These are phyloP conservation scores for Silene vulgaris DNA, from an alignment of 179 eudicot species.

Conservation along the genomic window DNA sequence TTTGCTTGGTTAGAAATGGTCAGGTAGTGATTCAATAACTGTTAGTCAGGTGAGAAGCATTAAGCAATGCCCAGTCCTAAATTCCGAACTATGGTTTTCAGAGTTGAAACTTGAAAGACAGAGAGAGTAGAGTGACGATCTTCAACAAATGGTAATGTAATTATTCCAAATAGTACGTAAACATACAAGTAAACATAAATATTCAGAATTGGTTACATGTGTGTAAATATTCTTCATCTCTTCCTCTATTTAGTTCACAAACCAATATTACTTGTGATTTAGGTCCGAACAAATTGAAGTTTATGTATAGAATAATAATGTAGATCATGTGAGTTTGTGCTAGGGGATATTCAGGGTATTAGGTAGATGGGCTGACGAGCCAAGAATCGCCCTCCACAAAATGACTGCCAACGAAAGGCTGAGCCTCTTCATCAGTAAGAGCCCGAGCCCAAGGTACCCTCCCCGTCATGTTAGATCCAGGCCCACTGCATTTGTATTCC, in stretches of 20 bases:
- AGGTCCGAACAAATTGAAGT: background rate
- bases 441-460: constrained; percentile 64
- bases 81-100: background rate
- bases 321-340: background rate
- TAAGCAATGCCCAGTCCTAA: background rate
- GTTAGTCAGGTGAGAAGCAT: too few species aligned
- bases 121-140: background rate
- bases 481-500: constrained; percentile 69
- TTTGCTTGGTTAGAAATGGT: too few species aligned
- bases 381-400: constrained; percentile 52
- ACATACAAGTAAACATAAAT: background rate
- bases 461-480: constrained; percentile 52
- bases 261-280: too few species aligned
- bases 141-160: too few species aligned
- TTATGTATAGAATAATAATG: background rate
- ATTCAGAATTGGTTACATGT: background rate
- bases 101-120: constrained; percentile 1
- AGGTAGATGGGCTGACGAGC: constrained; percentile 35
- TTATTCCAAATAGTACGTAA: too few species aligned
- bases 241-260: too few species aligned
- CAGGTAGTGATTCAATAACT: too few species aligned
- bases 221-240: too few species aligned
- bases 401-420: constrained; percentile 54
- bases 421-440: constrained; percentile 55
- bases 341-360: background rate